phyloP scores from a whole-genome alignment of 2,329 filamentous ascomycete genomes.

The Penicillium sp. region DNA sequence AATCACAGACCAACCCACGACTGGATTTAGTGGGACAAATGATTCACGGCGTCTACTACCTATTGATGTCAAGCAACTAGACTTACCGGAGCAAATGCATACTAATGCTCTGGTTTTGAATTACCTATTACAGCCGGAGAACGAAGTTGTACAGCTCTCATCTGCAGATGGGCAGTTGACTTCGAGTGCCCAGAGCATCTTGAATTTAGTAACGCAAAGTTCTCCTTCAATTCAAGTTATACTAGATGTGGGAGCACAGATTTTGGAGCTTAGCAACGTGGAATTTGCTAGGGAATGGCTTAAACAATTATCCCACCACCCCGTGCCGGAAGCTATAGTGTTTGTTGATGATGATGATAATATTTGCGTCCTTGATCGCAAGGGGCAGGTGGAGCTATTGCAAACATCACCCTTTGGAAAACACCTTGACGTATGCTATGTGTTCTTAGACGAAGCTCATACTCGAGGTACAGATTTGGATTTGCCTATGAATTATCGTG shows the following conservation, averaged over 20 bases:
- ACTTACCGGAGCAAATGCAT: conserved; percentile 53
- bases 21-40: conserved; percentile 68
- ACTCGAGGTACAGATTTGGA: conserved; percentile 67
- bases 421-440: conserved; percentile 56
- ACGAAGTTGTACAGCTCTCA: conserved; percentile 24
- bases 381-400: conserved; percentile 33
- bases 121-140: conserved; percentile 55
- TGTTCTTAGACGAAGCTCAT: conserved; percentile 68
- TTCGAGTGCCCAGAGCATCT: not conserved
- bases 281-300: conserved; percentile 56
- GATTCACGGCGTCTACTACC: conserved; percentile 59
- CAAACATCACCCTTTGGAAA: conserved; percentile 56
- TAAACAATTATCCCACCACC: conserved; percentile 12
- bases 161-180: not conserved
- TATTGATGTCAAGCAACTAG: conserved; percentile 51
- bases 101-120: conserved; percentile 66
- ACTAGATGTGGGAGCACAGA: conserved; percentile 67
- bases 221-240: conserved; percentile 48
- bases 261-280: conserved; percentile 60
- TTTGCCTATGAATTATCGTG: conserved; percentile 56
- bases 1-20: conserved; percentile 32
- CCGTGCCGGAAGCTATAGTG: conserved; percentile 45
- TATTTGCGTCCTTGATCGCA: conserved; percentile 27
- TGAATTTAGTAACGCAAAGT: too few species aligned
- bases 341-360: conserved; percentile 48